A percentile compares a stretch with the other conserved stretches of the same genome.
Evolutionary conservation across 129 eudicot genomes (phyloP).

Genomic region (Centella asiatica): DNA sequence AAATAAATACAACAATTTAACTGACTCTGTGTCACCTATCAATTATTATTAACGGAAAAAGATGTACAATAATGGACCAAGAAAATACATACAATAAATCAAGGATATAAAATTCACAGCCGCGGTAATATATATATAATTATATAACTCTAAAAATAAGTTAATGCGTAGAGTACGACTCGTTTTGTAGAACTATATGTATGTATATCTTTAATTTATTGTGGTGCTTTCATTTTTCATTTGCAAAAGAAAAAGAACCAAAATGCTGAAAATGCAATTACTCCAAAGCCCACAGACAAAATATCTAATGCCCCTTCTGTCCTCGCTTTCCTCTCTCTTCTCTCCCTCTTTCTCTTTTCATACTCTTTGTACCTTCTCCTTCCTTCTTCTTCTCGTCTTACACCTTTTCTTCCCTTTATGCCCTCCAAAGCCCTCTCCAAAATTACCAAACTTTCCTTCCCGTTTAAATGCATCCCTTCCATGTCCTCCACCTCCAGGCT

Average conservation of each 20-base stretch:
- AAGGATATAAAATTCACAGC: too few relatives aligned
- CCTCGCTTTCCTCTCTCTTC: slow-evolving; percentile 52
- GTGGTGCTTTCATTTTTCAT: too few relatives aligned
- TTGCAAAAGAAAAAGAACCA: slow-evolving; percentile 9
- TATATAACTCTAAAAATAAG: too few relatives aligned
- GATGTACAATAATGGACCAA: too few relatives aligned
- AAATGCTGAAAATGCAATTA: slow-evolving; percentile 32
- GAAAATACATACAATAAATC: too few relatives aligned
- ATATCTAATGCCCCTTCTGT: slow-evolving; percentile 49
- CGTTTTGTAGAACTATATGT: too few relatives aligned
- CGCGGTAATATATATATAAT: too few relatives aligned
- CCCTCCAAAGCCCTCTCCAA: slow-evolving; percentile 42
- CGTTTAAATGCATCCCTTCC: slow-evolving; percentile 62
- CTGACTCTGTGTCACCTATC: too few relatives aligned
- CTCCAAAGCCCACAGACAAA: slow-evolving; percentile 51
- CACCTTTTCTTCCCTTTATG: slow-evolving; percentile 57
- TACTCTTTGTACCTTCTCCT: slow-evolving; percentile 34
- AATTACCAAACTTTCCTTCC: slow-evolving; percentile 79
- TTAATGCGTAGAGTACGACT: too few relatives aligned
- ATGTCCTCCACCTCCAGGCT: slow-evolving; percentile 66
- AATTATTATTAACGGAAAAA: too few relatives aligned
- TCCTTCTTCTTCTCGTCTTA: slow-evolving; percentile 27
- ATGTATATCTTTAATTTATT: too few relatives aligned
- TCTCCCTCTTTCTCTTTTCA: slow-evolving; percentile 39
- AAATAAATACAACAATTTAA: too few relatives aligned